phyloP scores from a whole-genome alignment of 768 basidiomycete species.

The Clavulina sp. region DNA sequence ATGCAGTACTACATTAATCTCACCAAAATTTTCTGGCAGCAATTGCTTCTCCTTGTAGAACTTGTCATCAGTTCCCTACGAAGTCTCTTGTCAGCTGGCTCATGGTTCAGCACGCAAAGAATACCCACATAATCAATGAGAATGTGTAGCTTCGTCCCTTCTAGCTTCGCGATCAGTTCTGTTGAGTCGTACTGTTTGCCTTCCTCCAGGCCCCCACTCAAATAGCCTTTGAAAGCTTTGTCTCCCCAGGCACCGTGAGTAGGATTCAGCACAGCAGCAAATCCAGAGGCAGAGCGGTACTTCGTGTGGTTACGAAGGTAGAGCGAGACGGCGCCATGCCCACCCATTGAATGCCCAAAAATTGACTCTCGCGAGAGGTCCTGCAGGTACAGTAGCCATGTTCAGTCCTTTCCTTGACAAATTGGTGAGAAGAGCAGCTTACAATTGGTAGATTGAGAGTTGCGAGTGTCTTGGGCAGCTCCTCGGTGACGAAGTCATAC shows the following conservation, averaged over 20 bases:
- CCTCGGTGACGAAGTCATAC: constrained; percentile 67
- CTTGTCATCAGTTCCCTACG: constrained; percentile 59
- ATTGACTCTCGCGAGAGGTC: constrained; percentile 73
- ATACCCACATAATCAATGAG: constrained; percentile 67
- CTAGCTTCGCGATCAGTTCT: constrained; percentile 40
- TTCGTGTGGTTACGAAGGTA: constrained; percentile 53
- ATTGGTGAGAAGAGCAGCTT: constrained; percentile 17
- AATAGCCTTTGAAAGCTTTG: constrained; percentile 79
- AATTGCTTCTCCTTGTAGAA: constrained; percentile 80
- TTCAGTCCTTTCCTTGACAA: too few relatives aligned
- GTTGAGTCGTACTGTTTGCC: constrained; percentile 75
- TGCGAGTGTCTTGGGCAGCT: constrained; percentile 66
- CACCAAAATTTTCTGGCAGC: constrained; percentile 65
- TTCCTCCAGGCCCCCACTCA: constrained; percentile 58
- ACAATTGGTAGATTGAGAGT: constrained; percentile 64
- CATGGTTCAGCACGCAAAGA: background rate
- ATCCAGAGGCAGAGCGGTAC: constrained; percentile 80
- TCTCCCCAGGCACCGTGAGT: constrained; percentile 77
- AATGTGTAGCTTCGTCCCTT: constrained; percentile 47
- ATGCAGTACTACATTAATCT: too few relatives aligned
- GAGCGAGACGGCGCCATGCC: constrained; percentile 83
- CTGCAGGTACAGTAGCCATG: too few relatives aligned
- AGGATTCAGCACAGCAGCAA: constrained; percentile 75
- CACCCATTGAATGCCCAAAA: constrained; percentile 96
- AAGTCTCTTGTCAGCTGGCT: background rate